Base-by-base conservation (phyloP, 768 basidiomycete species). In the Tubosaeta sp. region DNA sequence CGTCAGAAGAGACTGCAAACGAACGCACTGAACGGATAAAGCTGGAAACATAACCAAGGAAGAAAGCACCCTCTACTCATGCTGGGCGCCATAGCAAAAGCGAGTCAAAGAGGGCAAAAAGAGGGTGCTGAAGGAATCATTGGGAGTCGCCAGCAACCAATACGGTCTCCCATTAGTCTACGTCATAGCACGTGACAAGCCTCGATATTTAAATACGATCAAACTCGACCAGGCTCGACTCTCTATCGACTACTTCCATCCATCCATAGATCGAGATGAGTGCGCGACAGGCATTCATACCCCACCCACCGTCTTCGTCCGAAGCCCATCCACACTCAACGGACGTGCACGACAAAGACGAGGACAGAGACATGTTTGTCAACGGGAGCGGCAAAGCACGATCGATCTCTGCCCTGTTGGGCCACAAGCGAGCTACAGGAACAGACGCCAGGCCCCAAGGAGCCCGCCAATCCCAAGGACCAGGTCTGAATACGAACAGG, bases 201-300 rank as follows among this genome's bases (percentile, higher is more conserved):
- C 19, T 11, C 12, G 5, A 29, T 19, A 4, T 9, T 39, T 48
- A 48, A 27, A 47, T 47, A 27, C 33, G 10, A 31, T 48, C 47
- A 17, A 12, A n/a, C 11, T 27, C 11, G 13, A 26, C 6, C 22
- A 22, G 22, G 22, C 5, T 32, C 19, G 48, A 49, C 10, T 35
- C 10, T 35, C 5, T 27, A 13, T 34, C 45, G 11, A 42, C 44
- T 22, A 31, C 12, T 19, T 8, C 29, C 25, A 27, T 25, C 12
- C 42, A 27, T 16, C 42, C 26, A 43, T 22, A 27, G 25, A 10
- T 42, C 26, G 19, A 34, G 11, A 67, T 67, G 65, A 67, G 66
- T 33, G 62, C 65, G 2, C 22, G 65, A 45, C 66, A 66, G 14
- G 56, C 60, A 6, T 67, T 67, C 46, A 10, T 59, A 31, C 66